These are phyloP conservation scores for Dalechampia spathulata DNA, from an alignment of 441 rosid species.

Conservation along the genomic window DNA sequence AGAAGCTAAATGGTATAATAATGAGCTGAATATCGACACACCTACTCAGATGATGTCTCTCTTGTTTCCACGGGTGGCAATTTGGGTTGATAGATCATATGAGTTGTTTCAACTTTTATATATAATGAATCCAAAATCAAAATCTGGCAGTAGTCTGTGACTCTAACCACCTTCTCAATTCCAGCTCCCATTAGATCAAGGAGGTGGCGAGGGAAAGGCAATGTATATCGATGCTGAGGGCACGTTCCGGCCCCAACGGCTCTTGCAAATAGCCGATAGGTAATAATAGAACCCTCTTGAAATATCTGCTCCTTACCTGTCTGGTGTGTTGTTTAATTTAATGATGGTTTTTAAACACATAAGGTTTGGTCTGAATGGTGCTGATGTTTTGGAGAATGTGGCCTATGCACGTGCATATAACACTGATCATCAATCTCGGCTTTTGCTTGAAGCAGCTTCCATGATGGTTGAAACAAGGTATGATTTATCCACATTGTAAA, in stretches of 20 bases:
- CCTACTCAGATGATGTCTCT: no score
- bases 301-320: slow-evolving; percentile 3
- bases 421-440: slow-evolving; percentile 95
- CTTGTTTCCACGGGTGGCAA: no score
- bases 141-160: neutral
- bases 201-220: slow-evolving; percentile 96
- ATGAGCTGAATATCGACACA: no score
- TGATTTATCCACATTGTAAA: neutral
- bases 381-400: slow-evolving; percentile 92
- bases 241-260: slow-evolving; percentile 91
- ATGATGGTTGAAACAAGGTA: slow-evolving; percentile 99
- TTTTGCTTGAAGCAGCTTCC: slow-evolving; percentile 96
- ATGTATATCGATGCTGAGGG: slow-evolving; percentile 99
- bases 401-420: slow-evolving; percentile 97
- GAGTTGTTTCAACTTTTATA: no score
- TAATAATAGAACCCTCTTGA: slow-evolving; percentile 15
- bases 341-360: slow-evolving; percentile 16
- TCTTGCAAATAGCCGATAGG: slow-evolving; percentile 90
- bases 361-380: slow-evolving; percentile 86
- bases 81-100: no score
- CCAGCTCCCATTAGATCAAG: slow-evolving; percentile 98
- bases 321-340: slow-evolving; percentile 6
- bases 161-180: slow-evolving; percentile 16
- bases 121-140: no score
- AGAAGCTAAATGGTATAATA: neutral